phyloP scores from a whole-genome alignment of 1,284 basidiomycete genomes.

The Thecaphora thlaspeos region DNA sequence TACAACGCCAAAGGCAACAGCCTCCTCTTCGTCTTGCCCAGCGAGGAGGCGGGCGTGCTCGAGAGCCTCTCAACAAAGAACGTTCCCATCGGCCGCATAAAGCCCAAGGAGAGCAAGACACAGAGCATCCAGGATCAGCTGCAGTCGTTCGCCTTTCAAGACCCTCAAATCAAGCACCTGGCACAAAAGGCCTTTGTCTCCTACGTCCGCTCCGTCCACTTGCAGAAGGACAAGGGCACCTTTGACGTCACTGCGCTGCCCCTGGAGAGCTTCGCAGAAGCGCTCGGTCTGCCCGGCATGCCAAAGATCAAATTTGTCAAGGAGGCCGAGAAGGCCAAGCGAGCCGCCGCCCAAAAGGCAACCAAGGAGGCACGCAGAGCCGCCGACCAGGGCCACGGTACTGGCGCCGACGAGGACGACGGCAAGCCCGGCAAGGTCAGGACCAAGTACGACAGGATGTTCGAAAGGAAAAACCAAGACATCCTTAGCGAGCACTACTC shows the following conservation, averaged over 20 bases:
- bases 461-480: conserved; percentile 91
- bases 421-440: conserved; percentile 49
- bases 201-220: conserved; percentile 85
- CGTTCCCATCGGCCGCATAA: conserved; percentile 72
- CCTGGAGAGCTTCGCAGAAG: conserved; percentile 78
- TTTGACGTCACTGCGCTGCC: conserved; percentile 85
- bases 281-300: conserved; percentile 86
- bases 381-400: conserved; percentile 18
- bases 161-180: conserved; percentile 95
- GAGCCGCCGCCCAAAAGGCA: conserved; percentile 64
- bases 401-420: conserved; percentile 47
- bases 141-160: conserved; percentile 90
- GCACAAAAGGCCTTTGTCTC: conserved; percentile 96
- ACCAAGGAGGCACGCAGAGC: conserved; percentile 21
- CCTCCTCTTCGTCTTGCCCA: conserved; percentile 78
- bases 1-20: conserved; percentile 89
- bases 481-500: conserved; percentile 88
- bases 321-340: conserved; percentile 71
- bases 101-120: conserved; percentile 84
- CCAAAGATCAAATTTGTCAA: conserved; percentile 90
- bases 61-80: conserved; percentile 71
- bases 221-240: conserved; percentile 90
- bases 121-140: conserved; percentile 82
- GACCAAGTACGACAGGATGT: conserved; percentile 98
- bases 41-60: conserved; percentile 87